These are phyloP conservation scores for Pouteria glomerata DNA, from an alignment of 148 eudicot genomes.

Conservation along the genomic window DNA sequence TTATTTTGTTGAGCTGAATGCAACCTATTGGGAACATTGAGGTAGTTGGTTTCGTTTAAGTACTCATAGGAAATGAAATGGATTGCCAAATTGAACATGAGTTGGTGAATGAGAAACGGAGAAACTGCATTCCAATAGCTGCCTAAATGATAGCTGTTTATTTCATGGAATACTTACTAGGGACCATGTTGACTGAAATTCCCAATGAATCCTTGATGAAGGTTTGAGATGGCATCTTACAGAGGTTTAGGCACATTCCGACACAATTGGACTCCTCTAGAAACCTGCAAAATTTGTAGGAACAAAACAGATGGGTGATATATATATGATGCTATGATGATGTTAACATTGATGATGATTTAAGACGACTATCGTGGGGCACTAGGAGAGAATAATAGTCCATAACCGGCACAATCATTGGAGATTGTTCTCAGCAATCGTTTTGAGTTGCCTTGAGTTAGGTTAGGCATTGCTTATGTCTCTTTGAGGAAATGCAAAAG, in stretches of 20 bases:
- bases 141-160: neutral
- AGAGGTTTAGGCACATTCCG: conserved; percentile 86
- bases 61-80: neutral
- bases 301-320: neutral
- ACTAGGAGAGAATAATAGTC: neutral
- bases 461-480: neutral
- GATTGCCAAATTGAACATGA: neutral
- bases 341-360: neutral
- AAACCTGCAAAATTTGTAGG: conserved; percentile 45
- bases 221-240: conserved; percentile 84
- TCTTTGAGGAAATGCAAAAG: neutral
- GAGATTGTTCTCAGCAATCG: neutral
- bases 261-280: conserved; percentile 81
- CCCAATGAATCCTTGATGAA: conserved; percentile 70
- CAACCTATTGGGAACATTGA: neutral
- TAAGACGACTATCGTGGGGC: neutral
- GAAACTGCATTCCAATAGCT: neutral
- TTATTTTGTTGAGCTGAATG: too few relatives aligned
- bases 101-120: neutral
- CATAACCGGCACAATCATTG: conserved; percentile 3
- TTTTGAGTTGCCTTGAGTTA: conserved; percentile 7
- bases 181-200: conserved; percentile 69
- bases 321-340: conserved; percentile 2
- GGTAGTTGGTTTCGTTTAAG: neutral
- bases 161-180: conserved; percentile 57